Conservation (phyloP, 306 rosid species). For the Canavalia ensiformis region DNA sequence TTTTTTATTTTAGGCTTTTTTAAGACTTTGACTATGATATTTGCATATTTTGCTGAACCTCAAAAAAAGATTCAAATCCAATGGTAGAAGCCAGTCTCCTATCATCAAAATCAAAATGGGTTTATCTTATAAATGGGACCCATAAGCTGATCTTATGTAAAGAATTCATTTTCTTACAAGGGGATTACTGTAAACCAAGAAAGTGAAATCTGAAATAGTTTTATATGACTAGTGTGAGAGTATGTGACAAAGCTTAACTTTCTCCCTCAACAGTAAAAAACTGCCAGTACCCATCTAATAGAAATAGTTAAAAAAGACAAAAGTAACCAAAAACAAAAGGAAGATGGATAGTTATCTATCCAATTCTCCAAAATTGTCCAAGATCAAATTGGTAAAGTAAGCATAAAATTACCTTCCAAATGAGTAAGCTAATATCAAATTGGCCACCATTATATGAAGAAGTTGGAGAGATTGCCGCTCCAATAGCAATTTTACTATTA, state of each 20-base stretch:
- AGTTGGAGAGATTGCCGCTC: slow-evolving; percentile 82
- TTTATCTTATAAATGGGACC: slow-evolving; percentile 30
- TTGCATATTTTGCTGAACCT: slow-evolving; percentile 18
- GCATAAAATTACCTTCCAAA: slow-evolving; percentile 79
- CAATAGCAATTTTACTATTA: slow-evolving; percentile 71
- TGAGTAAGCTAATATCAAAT: slow-evolving; percentile 75
- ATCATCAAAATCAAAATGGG: neutral
- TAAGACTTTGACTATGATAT: slow-evolving; percentile 26
- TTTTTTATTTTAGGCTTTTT: neutral
- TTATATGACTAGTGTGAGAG: neutral
- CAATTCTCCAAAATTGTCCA: neutral
- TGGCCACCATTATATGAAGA: slow-evolving; percentile 76
- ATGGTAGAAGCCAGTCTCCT: slow-evolving; percentile 30
- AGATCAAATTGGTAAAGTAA: neutral
- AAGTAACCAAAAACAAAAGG: neutral
- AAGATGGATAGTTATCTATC: neutral
- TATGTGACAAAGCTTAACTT: slow-evolving; percentile 23
- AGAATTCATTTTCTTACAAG: neutral
- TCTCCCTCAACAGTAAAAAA: slow-evolving; percentile 28
- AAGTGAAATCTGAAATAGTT: neutral
- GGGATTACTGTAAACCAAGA: neutral
- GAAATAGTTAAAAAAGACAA: slow-evolving; percentile 1
- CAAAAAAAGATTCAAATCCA: slow-evolving; percentile 35
- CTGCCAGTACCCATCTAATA: neutral
- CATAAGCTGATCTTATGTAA: slow-evolving; percentile 32